Conservation (phyloP, 2,329 filamentous ascomycete species). For the Microdochium nivale region DNA sequence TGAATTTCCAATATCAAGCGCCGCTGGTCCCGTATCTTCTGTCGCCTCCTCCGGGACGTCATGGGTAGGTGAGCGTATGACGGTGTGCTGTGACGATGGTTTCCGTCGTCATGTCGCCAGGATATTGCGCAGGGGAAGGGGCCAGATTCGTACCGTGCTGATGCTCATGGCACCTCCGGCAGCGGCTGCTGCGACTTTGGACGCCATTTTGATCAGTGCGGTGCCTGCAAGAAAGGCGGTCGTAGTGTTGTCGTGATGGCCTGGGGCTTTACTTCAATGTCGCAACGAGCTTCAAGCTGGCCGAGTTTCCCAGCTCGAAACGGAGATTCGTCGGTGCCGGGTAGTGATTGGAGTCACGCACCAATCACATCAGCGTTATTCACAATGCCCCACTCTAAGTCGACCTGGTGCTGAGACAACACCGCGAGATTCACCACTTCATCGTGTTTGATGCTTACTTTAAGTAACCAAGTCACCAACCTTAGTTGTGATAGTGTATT, state of each 20-base stretch:
- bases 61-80: background rate
- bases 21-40: no score
- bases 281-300: background rate
- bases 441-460: background rate
- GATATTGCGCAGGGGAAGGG: background rate
- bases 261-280: background rate
- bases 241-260: background rate
- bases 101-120: background rate
- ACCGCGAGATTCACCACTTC: background rate
- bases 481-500: no score
- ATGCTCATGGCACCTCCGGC: slow-evolving; percentile 46
- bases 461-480: no score
- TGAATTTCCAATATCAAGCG: no score
- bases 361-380: background rate
- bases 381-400: background rate
- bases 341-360: background rate
- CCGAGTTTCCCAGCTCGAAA: background rate
- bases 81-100: background rate
- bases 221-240: background rate
- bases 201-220: slow-evolving; percentile 43
- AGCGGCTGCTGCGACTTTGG: slow-evolving; percentile 49
- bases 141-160: slow-evolving; percentile 40
- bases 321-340: background rate
- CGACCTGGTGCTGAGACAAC: background rate
- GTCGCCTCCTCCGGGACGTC: no score